Evolutionary conservation across 129 eudicot species (phyloP).

Genomic region (Arctium minus): DNA sequence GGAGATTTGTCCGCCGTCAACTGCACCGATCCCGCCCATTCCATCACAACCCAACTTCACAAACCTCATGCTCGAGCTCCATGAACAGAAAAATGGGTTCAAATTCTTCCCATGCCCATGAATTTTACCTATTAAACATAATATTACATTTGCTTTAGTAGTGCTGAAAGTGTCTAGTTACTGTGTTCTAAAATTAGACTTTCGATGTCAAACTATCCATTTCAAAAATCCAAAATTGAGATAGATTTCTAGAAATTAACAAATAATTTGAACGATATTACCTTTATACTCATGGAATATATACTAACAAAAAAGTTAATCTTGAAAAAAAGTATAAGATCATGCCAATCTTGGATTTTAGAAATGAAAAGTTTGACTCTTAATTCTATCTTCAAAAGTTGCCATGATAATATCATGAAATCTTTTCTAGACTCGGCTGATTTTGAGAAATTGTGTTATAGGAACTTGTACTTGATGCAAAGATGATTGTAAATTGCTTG

Average conservation of each 20-base stretch:
- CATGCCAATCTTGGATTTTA: neutral
- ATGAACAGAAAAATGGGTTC: constrained; percentile 59
- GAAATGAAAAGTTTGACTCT: neutral
- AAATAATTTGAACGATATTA: neutral
- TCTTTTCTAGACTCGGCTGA: neutral
- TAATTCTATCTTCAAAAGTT: neutral
- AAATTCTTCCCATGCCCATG: constrained; percentile 59
- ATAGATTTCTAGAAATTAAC: neutral
- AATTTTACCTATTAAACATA: constrained; percentile 32
- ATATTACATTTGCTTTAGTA: neutral
- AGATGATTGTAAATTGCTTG: neutral
- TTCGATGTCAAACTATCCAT: neutral
- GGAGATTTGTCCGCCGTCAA: constrained; percentile 20
- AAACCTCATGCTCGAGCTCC: constrained; percentile 54
- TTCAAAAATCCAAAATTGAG: neutral
- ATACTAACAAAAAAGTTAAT: neutral
- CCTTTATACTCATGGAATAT: neutral
- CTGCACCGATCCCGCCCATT: constrained; percentile 25
- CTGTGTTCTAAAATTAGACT: neutral
- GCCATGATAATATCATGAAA: neutral
- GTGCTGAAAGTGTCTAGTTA: neutral
- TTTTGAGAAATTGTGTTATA: neutral
- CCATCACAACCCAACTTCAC: constrained; percentile 63
- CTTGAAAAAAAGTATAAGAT: neutral
- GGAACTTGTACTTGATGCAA: neutral